phyloP scores from a whole-genome alignment of 2,329 filamentous ascomycete genomes.

The Trichophyton simii region DNA sequence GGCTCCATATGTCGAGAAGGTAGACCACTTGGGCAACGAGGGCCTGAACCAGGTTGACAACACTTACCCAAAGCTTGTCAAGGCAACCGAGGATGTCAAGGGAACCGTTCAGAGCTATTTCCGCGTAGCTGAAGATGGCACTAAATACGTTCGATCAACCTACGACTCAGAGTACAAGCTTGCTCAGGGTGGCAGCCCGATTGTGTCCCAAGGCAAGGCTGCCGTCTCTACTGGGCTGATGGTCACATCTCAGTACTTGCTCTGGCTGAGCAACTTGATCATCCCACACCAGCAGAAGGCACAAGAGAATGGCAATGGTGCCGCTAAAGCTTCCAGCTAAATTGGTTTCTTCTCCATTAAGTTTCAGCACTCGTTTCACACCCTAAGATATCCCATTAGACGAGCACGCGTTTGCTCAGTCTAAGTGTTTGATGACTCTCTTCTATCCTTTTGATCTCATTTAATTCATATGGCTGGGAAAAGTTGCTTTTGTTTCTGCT shows the following conservation, averaged over 20 bases:
- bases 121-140: slow-evolving; percentile 48
- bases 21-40: slow-evolving; percentile 62
- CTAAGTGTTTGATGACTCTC: neutral
- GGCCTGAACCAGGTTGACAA: slow-evolving; percentile 58
- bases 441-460: neutral
- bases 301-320: slow-evolving; percentile 3
- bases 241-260: slow-evolving; percentile 52
- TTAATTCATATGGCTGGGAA: neutral
- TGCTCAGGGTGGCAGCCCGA: slow-evolving; percentile 39
- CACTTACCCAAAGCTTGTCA: slow-evolving; percentile 60
- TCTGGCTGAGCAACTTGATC: slow-evolving; percentile 39
- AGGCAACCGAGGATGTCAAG: slow-evolving; percentile 59
- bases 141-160: slow-evolving; percentile 31
- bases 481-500: neutral
- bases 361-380: neutral
- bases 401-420: neutral
- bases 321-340: neutral
- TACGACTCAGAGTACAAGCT: slow-evolving; percentile 37
- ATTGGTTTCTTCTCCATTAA: neutral
- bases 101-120: slow-evolving; percentile 50
- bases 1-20: slow-evolving; percentile 71
- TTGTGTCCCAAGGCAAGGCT: slow-evolving; percentile 59
- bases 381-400: slow-evolving; percentile 1
- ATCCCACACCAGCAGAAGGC: slow-evolving; percentile 6
- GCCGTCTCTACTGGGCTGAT: slow-evolving; percentile 54